A percentile compares a stretch with the other conserved stretches of the same genome.
Conservation (phyloP, 495 filamentous ascomycete genomes). For the Penicillium desertorum region DNA sequence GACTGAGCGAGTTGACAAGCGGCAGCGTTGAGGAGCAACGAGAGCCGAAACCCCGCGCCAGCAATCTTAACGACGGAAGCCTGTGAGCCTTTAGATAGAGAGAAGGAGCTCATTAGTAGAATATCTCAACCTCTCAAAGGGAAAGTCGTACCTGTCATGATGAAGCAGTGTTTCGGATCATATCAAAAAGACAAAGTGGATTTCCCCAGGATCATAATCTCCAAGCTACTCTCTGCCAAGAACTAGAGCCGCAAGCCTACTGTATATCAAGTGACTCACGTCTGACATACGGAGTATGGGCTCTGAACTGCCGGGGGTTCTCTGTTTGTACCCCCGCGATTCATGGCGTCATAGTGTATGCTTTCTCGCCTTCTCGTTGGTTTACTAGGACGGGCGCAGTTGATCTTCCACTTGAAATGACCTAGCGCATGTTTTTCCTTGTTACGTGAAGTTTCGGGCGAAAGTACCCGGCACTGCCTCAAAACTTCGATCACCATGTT, state of each 20-base stretch:
- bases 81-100: constrained; percentile 21
- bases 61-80: constrained; percentile 38
- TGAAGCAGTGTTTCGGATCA: constrained; percentile 2
- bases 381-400: constrained; percentile 16
- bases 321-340: constrained; percentile 5
- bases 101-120: constrained; percentile 4
- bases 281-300: constrained; percentile 7
- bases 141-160: constrained; percentile 21
- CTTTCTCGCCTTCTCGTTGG: constrained; percentile 12
- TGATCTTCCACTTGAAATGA: constrained; percentile 16
- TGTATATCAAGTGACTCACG: constrained; percentile 34
- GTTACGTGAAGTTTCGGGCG: constrained; percentile 15
- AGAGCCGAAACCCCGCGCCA: constrained; percentile 46
- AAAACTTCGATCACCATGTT: constrained; percentile 12
- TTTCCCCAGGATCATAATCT: background rate
- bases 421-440: constrained; percentile 15
- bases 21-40: constrained; percentile 45
- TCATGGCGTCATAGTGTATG: constrained; percentile 20
- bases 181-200: constrained; percentile 7
- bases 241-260: constrained; percentile 20
- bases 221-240: background rate
- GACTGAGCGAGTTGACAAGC: constrained; percentile 44
- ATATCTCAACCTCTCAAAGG: background rate
- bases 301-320: background rate
- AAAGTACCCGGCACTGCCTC: constrained; percentile 20